These are phyloP conservation scores for Penicillium fimorum DNA, from an alignment of 495 filamentous ascomycete species.

Conservation along the genomic window DNA sequence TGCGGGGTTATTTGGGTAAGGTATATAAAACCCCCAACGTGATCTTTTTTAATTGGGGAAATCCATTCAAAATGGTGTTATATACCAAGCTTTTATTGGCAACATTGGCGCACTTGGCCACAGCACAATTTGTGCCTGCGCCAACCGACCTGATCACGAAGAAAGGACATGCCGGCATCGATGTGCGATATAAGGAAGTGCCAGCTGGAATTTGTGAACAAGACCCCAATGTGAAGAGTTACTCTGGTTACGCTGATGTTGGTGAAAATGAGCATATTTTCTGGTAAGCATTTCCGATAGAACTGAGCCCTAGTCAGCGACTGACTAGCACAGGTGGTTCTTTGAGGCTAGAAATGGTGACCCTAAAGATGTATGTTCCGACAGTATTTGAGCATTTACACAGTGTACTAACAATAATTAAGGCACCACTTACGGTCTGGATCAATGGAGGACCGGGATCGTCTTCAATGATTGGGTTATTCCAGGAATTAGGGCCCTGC, in stretches of 20 bases:
- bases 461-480: slow-evolving; percentile 61
- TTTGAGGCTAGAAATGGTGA: slow-evolving; percentile 58
- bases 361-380: slow-evolving; percentile 33
- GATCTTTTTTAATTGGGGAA: background rate
- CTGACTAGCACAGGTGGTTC: slow-evolving; percentile 46
- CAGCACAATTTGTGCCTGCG: slow-evolving; percentile 58
- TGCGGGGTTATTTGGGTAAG: slow-evolving; percentile 6
- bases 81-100: background rate
- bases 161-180: slow-evolving; percentile 50
- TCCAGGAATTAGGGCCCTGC: slow-evolving; percentile 64
- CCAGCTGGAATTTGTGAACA: slow-evolving; percentile 64
- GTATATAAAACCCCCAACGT: background rate
- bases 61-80: background rate
- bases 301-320: background rate
- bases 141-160: slow-evolving; percentile 53
- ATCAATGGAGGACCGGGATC: slow-evolving; percentile 60
- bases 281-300: slow-evolving; percentile 32
- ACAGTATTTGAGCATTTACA: background rate
- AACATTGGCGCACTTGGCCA: slow-evolving; percentile 6
- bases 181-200: slow-evolving; percentile 61
- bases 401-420: background rate
- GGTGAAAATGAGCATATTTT: slow-evolving; percentile 61
- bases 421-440: slow-evolving; percentile 62
- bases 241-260: slow-evolving; percentile 66
- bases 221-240: slow-evolving; percentile 62